Evolutionary conservation across 2,329 filamentous ascomycete genomes (phyloP), one percentile per base, ranked within the genome.

Genomic region (Acephala macrosclerotiorum): DNA sequence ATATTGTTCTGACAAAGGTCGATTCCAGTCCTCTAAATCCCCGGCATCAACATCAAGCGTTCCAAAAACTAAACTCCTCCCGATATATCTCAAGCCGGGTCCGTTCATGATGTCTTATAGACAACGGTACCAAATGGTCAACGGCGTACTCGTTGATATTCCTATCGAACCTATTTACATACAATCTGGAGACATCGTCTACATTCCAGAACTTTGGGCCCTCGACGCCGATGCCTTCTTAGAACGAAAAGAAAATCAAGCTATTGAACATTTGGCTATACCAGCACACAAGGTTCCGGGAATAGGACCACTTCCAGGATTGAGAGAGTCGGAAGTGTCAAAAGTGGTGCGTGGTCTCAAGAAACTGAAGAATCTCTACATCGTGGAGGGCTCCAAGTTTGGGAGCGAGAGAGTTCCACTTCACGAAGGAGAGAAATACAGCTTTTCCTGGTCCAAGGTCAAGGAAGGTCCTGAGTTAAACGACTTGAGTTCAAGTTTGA

Each of bases 241-340:
- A 16, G 33, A 11, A 33, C 40, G 57, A 20, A n/a, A 47, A 22
- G 57, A 59, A 5, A 59, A 59, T 18, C 57, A 59, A 7, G 14
- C 14, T 1, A 40, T 59, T 59, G 57, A 59, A 22, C 18, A 33
- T 29, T 16, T 59, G 16, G 57, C 57, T 18, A 47, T 59, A 18
- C 57, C 45, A n/a, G 25, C 38, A 45, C 47, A 25, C 25, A 47
- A n/a, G 20, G 57, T 38, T 20, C n/a, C 45, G 22, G 18, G 38
- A 33, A 33, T 47, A 8, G 57, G 57, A 45, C 6, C 49, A 6
- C 16, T 6, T n/a, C 25, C 18, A 5, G 3, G 2, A 4, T 29
- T 33, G 3, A 53, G 18, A 22, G 22, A 25, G 6, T 7, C 14
- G 2, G 25, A 18, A 22, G 49, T 29, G 16, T 25, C 20, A 11